Base-by-base conservation (phyloP, 1,284 basidiomycete genomes). In the Naganishia albida region DNA sequence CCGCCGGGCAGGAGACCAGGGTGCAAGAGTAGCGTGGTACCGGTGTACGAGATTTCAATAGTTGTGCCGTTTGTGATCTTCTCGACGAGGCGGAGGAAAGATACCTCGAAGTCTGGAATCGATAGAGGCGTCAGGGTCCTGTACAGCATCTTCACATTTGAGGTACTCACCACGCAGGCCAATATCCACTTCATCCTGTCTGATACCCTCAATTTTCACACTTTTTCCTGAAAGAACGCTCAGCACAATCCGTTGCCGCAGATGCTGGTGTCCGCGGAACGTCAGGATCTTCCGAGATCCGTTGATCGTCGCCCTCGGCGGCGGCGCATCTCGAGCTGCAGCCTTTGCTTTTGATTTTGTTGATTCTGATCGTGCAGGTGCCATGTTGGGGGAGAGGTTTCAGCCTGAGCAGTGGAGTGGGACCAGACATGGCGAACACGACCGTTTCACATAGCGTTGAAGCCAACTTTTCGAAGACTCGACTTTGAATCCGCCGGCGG, bases 21-120 rank as follows among this genome's bases (percentile, higher is more conserved):
- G 74, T 92, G 93, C 60, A 98, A 81, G 18, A 97, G 82, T 68
- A 97, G 82, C 3, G 91, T 87, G 60, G 93, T 96, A 82, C 93
- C 92, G 15, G 96, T 99, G 20, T 95, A 89, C 2, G 91, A 95
- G 64, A 99, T 99, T 77, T 99, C 96, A 68, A 99, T 91, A 28
- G 91, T 81, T 7, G 91, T 92, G 1, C 96, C 96, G 83, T 99
- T 98, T 3, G 94, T 96, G 1, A 91, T 81, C 74, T 93, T 93
- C 77, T 99, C 95, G 28, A 99, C 74, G 15, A 99, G 80, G 25
- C 96, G 83, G 49, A 99, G 77, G 38, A 98, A 84, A 73, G 90
- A 95, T 62, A 96, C 87, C 81, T 99, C 96, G 78, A 89, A 96
- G 75, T 98, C 94, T 89, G 71, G 3, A 40, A 23, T 20, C 2